Percentiles rank a stretch among this genome's conserved stretches.
Evolutionary conservation across 768 basidiomycete species (phyloP).

Genomic region (Suillus subaureus): DNA sequence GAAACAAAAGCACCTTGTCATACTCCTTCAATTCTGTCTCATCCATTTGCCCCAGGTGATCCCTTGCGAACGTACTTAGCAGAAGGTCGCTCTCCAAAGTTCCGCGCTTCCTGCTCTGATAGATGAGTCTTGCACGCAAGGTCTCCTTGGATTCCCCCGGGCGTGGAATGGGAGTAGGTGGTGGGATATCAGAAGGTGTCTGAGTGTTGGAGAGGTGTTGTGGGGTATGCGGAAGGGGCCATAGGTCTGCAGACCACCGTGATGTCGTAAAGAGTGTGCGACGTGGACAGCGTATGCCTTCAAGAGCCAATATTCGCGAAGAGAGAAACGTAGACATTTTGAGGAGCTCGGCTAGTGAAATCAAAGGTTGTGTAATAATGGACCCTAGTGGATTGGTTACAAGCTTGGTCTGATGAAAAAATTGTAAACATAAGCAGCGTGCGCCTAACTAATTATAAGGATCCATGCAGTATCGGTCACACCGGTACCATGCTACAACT

Average conservation of each 20-base stretch:
- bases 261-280: constrained; percentile 21
- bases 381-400: neutral
- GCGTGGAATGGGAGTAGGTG: constrained; percentile 68
- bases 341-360: neutral
- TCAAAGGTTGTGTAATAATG: neutral
- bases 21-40: constrained; percentile 80
- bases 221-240: constrained; percentile 77
- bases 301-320: neutral
- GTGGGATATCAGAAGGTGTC: constrained; percentile 48
- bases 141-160: constrained; percentile 68
- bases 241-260: constrained; percentile 54
- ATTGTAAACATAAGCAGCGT: neutral
- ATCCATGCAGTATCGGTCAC: neutral
- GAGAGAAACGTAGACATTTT: neutral
- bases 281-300: neutral
- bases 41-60: constrained; percentile 67
- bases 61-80: constrained; percentile 90
- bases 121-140: constrained; percentile 82
- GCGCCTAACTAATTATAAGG: neutral
- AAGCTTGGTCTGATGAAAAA: neutral
- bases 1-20: constrained; percentile 71
- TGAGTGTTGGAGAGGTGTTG: constrained; percentile 69
- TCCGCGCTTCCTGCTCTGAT: constrained; percentile 93
- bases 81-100: constrained; percentile 93
- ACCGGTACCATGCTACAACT: neutral